Base-by-base conservation (phyloP, 1,139 yeast genomes). In the Geotrichum phurueaensis region DNA sequence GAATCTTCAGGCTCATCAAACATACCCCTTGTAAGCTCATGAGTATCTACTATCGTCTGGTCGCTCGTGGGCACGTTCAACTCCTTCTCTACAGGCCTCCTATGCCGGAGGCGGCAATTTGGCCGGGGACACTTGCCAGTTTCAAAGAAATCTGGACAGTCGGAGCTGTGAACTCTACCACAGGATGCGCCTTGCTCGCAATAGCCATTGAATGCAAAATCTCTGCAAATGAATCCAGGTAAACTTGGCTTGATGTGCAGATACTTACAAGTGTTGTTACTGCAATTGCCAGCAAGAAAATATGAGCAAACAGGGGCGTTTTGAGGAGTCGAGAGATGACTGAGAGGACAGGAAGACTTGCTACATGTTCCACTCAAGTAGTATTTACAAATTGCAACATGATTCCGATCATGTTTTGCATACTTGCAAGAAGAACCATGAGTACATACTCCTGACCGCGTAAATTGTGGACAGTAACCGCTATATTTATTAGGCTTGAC, bases 131-230 rank as follows among this genome's bases (percentile, higher is more conserved):
- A 88, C 23, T 67, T 69, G 15, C 87, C 87, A 23, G 76, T 75
- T 63, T 83, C 84, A 65, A 83, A 86, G 66, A 79, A 83, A 68
- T 87, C 94, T 0, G 96, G 95, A 71, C 96, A 88, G 61, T 82
- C 83, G 66, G 77, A 80, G 12, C 76, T 74, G 71, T 88, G 96
- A 51, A 81, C 72, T 61, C 81, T 79, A 5, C 80, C 78, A 70
- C 96, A 88, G 48, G 70, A 67, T 25, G 73, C 70, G 0, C 96
- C 96, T 48, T 82, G 71, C 33, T 76, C 81, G 71, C 96, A 88
- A 74, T 82, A 86, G 0, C 94, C 92, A 9, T 82, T 81, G 45
- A 84, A 68, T 1, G 92, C 80, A 75, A 89, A 89, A 39, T 82
- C 84, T 36, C 89, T 77, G 68, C 96, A 88, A 0, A 83, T 76